A percentile compares a stretch with the other conserved stretches of the same genome.
Conservation (phyloP, 805 yeast species). For the Wickerhamomyces queroliae region DNA sequence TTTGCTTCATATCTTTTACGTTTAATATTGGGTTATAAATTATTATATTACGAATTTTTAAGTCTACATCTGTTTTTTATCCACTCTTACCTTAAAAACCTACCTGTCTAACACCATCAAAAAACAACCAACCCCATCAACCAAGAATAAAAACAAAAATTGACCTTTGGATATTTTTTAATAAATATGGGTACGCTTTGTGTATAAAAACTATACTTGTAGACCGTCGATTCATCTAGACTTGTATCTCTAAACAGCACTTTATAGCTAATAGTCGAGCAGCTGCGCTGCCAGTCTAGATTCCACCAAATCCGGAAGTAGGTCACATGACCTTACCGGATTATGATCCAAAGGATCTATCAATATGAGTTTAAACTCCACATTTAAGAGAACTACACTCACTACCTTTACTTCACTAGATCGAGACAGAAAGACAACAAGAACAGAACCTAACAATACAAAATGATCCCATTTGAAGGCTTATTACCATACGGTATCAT, state of each 20-base stretch:
- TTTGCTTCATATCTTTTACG: neutral
- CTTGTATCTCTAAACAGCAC: neutral
- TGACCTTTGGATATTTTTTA: neutral
- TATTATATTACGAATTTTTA: neutral
- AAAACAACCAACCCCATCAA: neutral
- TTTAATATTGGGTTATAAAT: neutral
- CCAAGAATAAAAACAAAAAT: neutral
- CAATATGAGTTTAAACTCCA: too few species aligned
- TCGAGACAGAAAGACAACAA: neutral
- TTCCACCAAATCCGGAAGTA: too few species aligned
- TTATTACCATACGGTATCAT: constrained; percentile 56
- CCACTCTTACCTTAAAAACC: neutral
- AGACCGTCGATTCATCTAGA: neutral
- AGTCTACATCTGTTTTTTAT: neutral
- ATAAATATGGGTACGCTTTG: neutral
- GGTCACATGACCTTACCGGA: too few species aligned
- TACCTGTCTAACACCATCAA: neutral
- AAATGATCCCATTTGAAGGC: constrained; percentile 68
- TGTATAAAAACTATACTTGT: neutral
- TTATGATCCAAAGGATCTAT: too few species aligned
- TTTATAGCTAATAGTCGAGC: too few species aligned
- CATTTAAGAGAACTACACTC: too few species aligned
- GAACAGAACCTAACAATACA: neutral
- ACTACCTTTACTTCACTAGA: too few species aligned
- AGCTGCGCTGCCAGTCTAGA: too few species aligned